Conservation (phyloP, 2,329 filamentous ascomycete genomes). For the Didymella arachidicola region DNA sequence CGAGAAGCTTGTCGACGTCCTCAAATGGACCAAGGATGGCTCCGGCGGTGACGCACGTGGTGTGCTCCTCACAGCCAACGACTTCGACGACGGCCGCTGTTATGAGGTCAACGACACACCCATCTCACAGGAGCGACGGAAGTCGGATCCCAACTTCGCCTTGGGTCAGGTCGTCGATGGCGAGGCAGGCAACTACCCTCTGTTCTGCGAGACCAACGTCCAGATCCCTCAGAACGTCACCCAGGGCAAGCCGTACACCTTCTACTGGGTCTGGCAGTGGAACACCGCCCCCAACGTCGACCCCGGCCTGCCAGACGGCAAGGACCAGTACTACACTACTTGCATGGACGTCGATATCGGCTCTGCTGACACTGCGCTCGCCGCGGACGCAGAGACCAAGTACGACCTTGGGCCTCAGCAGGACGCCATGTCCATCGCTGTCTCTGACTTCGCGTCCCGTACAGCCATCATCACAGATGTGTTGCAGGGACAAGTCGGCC, state of each 20-base stretch:
- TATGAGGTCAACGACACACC: conserved; percentile 72
- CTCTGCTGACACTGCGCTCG: conserved; percentile 40
- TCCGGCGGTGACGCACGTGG: conserved; percentile 82
- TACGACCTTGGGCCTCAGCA: conserved; percentile 48
- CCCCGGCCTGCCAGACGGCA: conserved; percentile 54
- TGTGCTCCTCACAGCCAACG: conserved; percentile 75
- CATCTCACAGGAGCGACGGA: conserved; percentile 67
- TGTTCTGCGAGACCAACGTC: conserved; percentile 84
- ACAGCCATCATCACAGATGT: conserved; percentile 49
- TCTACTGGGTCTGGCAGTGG: conserved; percentile 99
- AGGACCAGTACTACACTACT: conserved; percentile 66
- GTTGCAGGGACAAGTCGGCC: conserved; percentile 40
- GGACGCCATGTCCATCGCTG: conserved; percentile 53
- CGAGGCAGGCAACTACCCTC: conserved; percentile 55
- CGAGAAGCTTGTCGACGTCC: conserved; percentile 70
- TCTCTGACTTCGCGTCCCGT: conserved; percentile 51
- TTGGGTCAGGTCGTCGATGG: conserved; percentile 57
- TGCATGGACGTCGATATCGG: conserved; percentile 63
- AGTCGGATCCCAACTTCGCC: conserved; percentile 62
- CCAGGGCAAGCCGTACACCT: conserved; percentile 72
- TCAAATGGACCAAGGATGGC: conserved; percentile 83
- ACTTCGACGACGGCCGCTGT: conserved; percentile 91
- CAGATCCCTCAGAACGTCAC: conserved; percentile 72
- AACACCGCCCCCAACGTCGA: conserved; percentile 46
- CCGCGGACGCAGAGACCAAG: conserved; percentile 25